Evolutionary conservation across 257 asterid species (phyloP), one percentile per base, ranked within the genome.

Genomic region (Capsicum pubescens): DNA sequence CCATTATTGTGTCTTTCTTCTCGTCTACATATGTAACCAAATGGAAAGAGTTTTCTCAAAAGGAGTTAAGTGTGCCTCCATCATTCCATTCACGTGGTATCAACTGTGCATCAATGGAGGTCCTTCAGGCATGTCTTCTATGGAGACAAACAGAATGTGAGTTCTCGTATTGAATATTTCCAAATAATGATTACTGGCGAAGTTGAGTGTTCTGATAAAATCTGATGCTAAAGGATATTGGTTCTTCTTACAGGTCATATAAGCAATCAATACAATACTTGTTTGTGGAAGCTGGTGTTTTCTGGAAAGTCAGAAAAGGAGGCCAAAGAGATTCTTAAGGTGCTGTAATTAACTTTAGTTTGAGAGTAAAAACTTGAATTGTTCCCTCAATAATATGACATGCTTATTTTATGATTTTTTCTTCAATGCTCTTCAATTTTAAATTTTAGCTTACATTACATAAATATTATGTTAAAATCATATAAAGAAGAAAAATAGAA

Each of bases 91-190:
- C 97, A 68, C 93, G 89, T 79, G 93, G 91, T 78, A 89, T 94
- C 74, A 71, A 80, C n/a, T 93, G 97, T 91, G 92, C 96, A 57
- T 90, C 97, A 56, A 14, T 93, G 90, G 97, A 91, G 86, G 92
- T 95, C 87, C 98, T 95, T 86, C 99, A 94, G 86, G 87, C 97
- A 79, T 94, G 91, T 91, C 93, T 95, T 86, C 80, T 89, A 17
- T 95, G 97, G 97, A 91, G 98, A 84, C 99, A 95, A 82, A 82
- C 85, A 74, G 92, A 92, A 69, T 93, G 98, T 93, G 85, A 89
- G 95, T 77, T 60, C 58, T 35, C 72, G 59, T 66, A 68, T 7
- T 52, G 66, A 50, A 66, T 9, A 16, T 16, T 67, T 82, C 79
- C 79, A 50, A 26, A 50, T 50, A 66, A 82, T 63, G 2, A 68